Evolutionary conservation across 805 yeast genomes (phyloP).

Genomic region (Pichia pseudocactophila): DNA sequence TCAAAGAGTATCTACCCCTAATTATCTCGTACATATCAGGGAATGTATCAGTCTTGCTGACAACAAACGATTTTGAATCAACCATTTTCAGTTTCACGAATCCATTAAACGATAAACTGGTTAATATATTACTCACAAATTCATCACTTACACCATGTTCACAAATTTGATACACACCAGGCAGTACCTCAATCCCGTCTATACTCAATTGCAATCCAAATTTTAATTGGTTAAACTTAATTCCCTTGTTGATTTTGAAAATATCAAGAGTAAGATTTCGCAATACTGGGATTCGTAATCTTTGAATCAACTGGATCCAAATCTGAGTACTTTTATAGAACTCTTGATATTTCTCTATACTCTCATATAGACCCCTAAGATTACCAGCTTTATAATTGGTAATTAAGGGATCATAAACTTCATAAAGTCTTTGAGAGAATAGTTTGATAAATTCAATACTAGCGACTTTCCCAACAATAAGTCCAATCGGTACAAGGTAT

Average conservation of each 20-base stretch:
- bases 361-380: slow-evolving; percentile 27
- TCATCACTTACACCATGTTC: slow-evolving; percentile 27
- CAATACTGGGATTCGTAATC: slow-evolving; percentile 35
- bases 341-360: slow-evolving; percentile 28
- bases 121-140: slow-evolving; percentile 41
- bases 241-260: slow-evolving; percentile 14
- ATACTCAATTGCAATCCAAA: slow-evolving; percentile 21
- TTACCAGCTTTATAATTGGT: slow-evolving; percentile 35
- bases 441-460: slow-evolving; percentile 23
- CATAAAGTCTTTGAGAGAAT: not conserved
- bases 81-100: slow-evolving; percentile 43
- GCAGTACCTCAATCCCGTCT: slow-evolving; percentile 8
- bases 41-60: slow-evolving; percentile 25
- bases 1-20: slow-evolving; percentile 14
- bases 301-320: slow-evolving; percentile 37
- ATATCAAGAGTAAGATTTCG: slow-evolving; percentile 31
- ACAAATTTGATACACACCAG: slow-evolving; percentile 12
- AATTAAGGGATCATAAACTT: slow-evolving; percentile 32
- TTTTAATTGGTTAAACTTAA: slow-evolving; percentile 19
- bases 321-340: slow-evolving; percentile 32
- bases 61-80: slow-evolving; percentile 18
- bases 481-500: slow-evolving; percentile 42
- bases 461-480: slow-evolving; percentile 45
- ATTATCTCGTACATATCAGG: slow-evolving; percentile 21
- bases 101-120: slow-evolving; percentile 45